phyloP scores from a whole-genome alignment of 805 yeast genomes.

The Torulaspora microellipsoides region DNA sequence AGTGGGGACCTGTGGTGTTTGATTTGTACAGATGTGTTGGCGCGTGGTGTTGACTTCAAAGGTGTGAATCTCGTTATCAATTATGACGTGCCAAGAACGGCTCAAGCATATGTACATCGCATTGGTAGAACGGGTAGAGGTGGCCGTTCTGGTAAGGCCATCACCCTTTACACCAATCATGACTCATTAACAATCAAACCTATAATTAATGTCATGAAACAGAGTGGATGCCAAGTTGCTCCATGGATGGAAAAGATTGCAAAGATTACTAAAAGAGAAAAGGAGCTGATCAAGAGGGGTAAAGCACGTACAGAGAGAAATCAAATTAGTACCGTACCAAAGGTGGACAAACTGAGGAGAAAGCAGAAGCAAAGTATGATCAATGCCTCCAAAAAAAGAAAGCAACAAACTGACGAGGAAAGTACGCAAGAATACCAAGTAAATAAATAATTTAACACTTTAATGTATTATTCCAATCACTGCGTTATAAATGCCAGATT shows the following conservation, averaged over 20 bases:
- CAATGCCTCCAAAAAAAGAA: conserved; percentile 64
- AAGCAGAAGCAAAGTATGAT: conserved; percentile 66
- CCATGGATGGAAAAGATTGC: conserved; percentile 77
- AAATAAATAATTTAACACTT: background rate
- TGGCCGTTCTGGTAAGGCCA: conserved; percentile 78
- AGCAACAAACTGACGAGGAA: conserved; percentile 20
- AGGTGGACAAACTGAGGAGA: conserved; percentile 57
- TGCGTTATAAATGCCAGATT: too few relatives aligned
- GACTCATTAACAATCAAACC: conserved; percentile 73
- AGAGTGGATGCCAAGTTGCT: conserved; percentile 71
- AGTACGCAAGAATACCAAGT: background rate
- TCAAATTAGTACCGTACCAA: conserved; percentile 81
- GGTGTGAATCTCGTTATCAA: conserved; percentile 93
- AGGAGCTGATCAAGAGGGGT: conserved; percentile 52
- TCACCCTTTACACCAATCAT: conserved; percentile 90
- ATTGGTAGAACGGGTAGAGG: conserved; percentile 99
- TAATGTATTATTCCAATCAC: background rate
- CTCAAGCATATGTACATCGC: conserved; percentile 95
- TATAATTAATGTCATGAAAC: conserved; percentile 91
- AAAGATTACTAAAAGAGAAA: conserved; percentile 59
- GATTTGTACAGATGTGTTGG: conserved; percentile 91
- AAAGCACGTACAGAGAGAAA: conserved; percentile 52
- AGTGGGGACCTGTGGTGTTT: conserved; percentile 93
- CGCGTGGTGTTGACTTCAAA: conserved; percentile 96
- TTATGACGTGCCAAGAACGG: conserved; percentile 91